These are phyloP conservation scores for Alternaria longipes DNA, from an alignment of 2,329 filamentous ascomycete species.

Conservation along the genomic window DNA sequence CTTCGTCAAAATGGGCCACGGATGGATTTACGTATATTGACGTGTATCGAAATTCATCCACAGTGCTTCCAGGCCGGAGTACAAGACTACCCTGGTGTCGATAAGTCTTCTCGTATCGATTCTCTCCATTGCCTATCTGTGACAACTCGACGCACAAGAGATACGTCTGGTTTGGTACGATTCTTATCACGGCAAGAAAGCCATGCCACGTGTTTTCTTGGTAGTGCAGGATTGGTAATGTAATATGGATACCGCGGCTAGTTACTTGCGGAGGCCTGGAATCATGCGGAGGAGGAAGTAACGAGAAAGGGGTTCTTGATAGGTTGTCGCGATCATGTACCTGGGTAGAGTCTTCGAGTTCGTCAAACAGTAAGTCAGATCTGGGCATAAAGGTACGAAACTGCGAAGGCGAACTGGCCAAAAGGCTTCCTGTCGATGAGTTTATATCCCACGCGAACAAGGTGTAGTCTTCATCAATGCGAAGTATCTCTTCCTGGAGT, in stretches of 20 bases:
- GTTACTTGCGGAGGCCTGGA: not conserved
- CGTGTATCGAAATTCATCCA: not conserved
- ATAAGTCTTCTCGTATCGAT: not conserved
- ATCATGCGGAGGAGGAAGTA: not conserved
- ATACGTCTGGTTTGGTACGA: not conserved
- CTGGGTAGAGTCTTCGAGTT: no score
- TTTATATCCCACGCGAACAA: not conserved
- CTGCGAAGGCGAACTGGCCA: not conserved
- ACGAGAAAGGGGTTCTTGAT: not conserved
- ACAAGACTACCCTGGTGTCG: not conserved
- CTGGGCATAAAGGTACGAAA: not conserved
- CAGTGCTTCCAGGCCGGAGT: not conserved
- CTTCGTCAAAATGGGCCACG: not conserved
- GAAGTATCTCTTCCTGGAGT: conserved; percentile 4
- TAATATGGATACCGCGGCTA: not conserved
- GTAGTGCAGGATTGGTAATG: not conserved
- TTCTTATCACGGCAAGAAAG: no score
- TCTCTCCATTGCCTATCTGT: not conserved
- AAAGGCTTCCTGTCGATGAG: not conserved
- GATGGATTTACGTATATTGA: not conserved
- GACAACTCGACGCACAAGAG: not conserved
- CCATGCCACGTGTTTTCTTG: no score
- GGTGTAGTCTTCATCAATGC: not conserved
- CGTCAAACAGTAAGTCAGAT: no score
- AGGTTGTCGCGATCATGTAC: not conserved